phyloP scores from a whole-genome alignment of 2,329 filamentous ascomycete genomes.

The Plectosphaerella sp. region DNA sequence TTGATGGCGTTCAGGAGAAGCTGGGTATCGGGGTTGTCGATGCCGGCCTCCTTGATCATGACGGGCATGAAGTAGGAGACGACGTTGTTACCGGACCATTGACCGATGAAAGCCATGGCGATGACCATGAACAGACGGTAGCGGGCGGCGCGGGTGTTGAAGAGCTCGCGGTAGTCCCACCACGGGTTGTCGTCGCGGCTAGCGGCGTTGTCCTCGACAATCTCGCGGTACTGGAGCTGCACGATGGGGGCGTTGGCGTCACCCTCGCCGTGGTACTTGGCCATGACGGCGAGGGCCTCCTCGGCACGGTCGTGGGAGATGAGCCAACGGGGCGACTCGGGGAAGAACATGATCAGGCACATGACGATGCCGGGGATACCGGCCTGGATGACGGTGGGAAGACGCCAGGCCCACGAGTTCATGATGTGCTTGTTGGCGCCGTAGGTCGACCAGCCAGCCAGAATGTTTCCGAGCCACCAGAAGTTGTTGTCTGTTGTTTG shows the following conservation, averaged over 20 bases:
- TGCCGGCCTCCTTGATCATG: conserved; percentile 36
- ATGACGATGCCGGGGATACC: conserved; percentile 37
- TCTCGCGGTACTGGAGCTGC: conserved; percentile 52
- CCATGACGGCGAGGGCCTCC: conserved; percentile 50
- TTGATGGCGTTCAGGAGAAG: conserved; percentile 42
- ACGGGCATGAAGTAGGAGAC: conserved; percentile 36
- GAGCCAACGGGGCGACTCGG: conserved; percentile 70
- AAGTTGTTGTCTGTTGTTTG: conserved; percentile 27
- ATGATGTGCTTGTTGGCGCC: conserved; percentile 7
- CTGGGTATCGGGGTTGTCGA: conserved; percentile 30
- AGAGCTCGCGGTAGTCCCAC: conserved; percentile 55
- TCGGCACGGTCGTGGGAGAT: conserved; percentile 56
- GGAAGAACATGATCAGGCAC: conserved; percentile 63
- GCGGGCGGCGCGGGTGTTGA: conserved; percentile 39
- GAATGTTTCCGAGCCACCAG: conserved; percentile 47
- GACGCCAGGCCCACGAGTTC: conserved; percentile 48
- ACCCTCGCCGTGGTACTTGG: conserved; percentile 57
- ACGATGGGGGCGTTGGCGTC: conserved; percentile 46
- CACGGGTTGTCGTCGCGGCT: conserved; percentile 51
- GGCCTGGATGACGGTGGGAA: conserved; percentile 51
- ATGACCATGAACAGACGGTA: conserved; percentile 47
- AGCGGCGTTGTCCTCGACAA: conserved; percentile 43
- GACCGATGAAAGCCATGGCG: conserved; percentile 48
- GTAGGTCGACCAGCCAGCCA: conserved; percentile 26
- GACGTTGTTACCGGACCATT: conserved; percentile 40